phyloP scores from a whole-genome alignment of 495 filamentous ascomycete genomes.

The Penicillium maclennaniae region DNA sequence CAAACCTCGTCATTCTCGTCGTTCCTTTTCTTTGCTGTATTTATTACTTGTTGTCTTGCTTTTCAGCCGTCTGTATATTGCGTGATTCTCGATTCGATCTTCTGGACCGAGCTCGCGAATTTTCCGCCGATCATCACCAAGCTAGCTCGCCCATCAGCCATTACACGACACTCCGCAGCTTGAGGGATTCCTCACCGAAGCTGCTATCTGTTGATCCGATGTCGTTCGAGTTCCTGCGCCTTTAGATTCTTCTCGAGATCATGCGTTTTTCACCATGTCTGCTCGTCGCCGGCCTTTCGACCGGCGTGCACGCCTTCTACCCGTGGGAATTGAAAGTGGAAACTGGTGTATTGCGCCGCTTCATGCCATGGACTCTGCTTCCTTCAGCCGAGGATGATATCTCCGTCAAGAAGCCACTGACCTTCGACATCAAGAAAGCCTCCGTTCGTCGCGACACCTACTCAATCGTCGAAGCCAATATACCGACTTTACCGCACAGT shows the following conservation, averaged over 20 bases:
- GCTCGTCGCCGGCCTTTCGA: conserved; percentile 25
- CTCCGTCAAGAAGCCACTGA: conserved; percentile 12
- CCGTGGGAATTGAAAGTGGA: conserved; percentile 26
- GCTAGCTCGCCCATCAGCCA: background rate
- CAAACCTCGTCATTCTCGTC: background rate
- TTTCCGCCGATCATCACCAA: background rate
- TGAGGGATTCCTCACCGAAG: background rate
- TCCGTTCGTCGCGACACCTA: conserved; percentile 49
- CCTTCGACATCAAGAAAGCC: conserved; percentile 31
- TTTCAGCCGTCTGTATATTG: conserved; percentile 2
- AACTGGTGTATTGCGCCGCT: conserved; percentile 27
- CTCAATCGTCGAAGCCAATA: conserved; percentile 51
- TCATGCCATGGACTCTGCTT: conserved; percentile 29
- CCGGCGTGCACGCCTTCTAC: conserved; percentile 33
- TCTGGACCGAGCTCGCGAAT: background rate
- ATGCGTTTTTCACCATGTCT: conserved; percentile 37
- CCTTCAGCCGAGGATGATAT: conserved; percentile 16
- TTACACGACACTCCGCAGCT: background rate
- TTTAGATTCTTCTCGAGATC: conserved; percentile 28
- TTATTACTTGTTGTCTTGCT: conserved; percentile 14
- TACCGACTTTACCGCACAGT: conserved; percentile 53
- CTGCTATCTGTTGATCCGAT: conserved; percentile 14
- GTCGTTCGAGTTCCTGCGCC: conserved; percentile 2
- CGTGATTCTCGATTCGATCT: conserved; percentile 1
- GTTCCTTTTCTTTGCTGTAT: conserved; percentile 21